A percentile compares a stretch with the other conserved stretches of the same genome.
phyloP scores from a whole-genome alignment of 768 basidiomycete species.

The Boletellus ananas region DNA sequence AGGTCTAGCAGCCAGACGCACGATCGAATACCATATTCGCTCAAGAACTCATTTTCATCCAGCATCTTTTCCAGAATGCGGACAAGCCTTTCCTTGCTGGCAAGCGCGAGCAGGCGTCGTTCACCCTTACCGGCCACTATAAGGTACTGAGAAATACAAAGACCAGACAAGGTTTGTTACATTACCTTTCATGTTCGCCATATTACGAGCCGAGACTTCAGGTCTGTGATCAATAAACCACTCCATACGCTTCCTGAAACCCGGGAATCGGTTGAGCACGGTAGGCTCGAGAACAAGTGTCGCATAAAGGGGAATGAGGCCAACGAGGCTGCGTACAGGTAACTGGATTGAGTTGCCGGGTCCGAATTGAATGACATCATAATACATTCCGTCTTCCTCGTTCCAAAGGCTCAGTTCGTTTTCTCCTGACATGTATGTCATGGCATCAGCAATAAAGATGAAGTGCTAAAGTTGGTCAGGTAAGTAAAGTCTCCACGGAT shows the following conservation, averaged over 20 bases:
- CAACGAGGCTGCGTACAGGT: slow-evolving; percentile 91
- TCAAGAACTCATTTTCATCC: slow-evolving; percentile 94
- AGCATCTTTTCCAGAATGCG: slow-evolving; percentile 94
- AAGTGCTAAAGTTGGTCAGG: slow-evolving; percentile 64
- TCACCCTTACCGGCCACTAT: slow-evolving; percentile 70
- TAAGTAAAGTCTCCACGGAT: slow-evolving; percentile 2
- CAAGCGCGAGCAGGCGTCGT: slow-evolving; percentile 83
- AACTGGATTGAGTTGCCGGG: slow-evolving; percentile 81
- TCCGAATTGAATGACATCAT: slow-evolving; percentile 92
- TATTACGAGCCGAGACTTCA: slow-evolving; percentile 82
- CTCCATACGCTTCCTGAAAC: slow-evolving; percentile 98
- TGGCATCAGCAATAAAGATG: slow-evolving; percentile 97
- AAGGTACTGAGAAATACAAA: not conserved
- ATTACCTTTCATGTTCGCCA: slow-evolving; percentile 92
- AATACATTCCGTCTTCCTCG: slow-evolving; percentile 97
- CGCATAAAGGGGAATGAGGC: slow-evolving; percentile 95
- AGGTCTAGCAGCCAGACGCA: slow-evolving; percentile 38
- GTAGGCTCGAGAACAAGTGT: slow-evolving; percentile 91
- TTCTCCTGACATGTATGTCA: slow-evolving; percentile 87
- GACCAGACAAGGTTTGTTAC: not conserved
- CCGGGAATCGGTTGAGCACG: slow-evolving; percentile 86
- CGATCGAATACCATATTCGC: slow-evolving; percentile 95
- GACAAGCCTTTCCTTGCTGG: slow-evolving; percentile 85
- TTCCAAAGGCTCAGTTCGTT: slow-evolving; percentile 87
- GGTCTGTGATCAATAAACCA: slow-evolving; percentile 98